Conservation (phyloP, 1,139 yeast genomes). For the Taphrina pruni region DNA sequence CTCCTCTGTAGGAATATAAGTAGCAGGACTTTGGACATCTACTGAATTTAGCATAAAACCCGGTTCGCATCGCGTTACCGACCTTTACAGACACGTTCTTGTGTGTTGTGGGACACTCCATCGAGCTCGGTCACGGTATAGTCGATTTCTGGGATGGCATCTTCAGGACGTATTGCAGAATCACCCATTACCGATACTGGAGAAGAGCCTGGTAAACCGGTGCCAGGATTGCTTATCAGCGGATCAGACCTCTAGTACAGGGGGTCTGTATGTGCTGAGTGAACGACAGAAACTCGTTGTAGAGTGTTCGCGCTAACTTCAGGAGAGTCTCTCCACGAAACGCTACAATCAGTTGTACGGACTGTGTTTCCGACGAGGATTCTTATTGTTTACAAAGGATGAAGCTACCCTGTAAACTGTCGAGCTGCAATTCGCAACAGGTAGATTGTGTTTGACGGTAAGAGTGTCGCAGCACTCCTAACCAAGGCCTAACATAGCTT, state of each 20-base stretch:
- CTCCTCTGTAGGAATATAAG: slow-evolving; percentile 66
- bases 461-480: no score
- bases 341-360: no score
- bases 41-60: background rate
- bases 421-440: background rate
- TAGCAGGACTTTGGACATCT: slow-evolving; percentile 71
- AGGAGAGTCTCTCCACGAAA: no score
- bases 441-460: background rate
- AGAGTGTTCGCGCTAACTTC: no score
- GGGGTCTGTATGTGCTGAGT: no score
- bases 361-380: no score
- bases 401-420: no score
- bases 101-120: slow-evolving; percentile 34
- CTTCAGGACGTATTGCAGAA: slow-evolving; percentile 34
- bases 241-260: no score
- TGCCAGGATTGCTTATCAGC: no score
- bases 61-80: background rate
- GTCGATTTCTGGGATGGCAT: slow-evolving; percentile 29
- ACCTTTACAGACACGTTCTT: slow-evolving; percentile 38
- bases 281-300: no score
- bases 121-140: slow-evolving; percentile 38
- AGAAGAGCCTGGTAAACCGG: background rate
- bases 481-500: no score
- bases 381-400: no score
- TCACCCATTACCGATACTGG: slow-evolving; percentile 8